Base-by-base conservation (phyloP, 2,329 filamentous ascomycete genomes). In the Monascus ruber region DNA sequence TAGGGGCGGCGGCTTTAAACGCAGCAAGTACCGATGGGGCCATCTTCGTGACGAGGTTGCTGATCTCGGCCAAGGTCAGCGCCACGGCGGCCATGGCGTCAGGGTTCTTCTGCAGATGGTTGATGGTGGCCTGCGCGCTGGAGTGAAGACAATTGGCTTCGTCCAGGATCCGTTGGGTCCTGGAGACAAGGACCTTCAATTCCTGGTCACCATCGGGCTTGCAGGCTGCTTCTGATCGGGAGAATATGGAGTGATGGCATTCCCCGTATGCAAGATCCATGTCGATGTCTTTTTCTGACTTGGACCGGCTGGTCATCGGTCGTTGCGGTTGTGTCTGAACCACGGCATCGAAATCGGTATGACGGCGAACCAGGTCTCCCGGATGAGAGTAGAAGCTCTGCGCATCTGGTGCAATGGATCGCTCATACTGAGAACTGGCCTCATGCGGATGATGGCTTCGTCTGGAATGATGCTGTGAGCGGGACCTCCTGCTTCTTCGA, bases 81-180 rank as follows among this genome's bases (percentile, higher is more conserved):
- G 88, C 93, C 1, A 98, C 89, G 6, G 91, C 89, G 2, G 91
- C 91, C 38, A 95, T 86, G 2, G 86, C 85, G 48, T 98, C 86
- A 0, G 91, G 88, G 59, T 81, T 89, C 70, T 79, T 77, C 55
- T 86, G 81, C 3, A 88, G 67, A 47, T 85, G 83, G 34, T 81
- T 69, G 51, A 98, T 94, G 45, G 85, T 94, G 38, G 82, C 73
- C 0, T 78, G 80, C 4, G 85, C 89, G 1, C 83, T 84, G 59
- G 94, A 79, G 46, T 94, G 87, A 26, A 94, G 58, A 64, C 88
- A 95, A 49, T 95, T 79, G 11, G 85, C 86, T 62, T 96, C 88
- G 47, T 89, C 79, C 2, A 96, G 71, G 1, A 95, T 70, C 35
- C 69, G 66, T 58, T 94, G 86, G 34, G 94, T 79, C 49, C 77